Evolutionary conservation across 78 protist species (phyloP).

Genomic region (Dictyostelium firmibasis): DNA sequence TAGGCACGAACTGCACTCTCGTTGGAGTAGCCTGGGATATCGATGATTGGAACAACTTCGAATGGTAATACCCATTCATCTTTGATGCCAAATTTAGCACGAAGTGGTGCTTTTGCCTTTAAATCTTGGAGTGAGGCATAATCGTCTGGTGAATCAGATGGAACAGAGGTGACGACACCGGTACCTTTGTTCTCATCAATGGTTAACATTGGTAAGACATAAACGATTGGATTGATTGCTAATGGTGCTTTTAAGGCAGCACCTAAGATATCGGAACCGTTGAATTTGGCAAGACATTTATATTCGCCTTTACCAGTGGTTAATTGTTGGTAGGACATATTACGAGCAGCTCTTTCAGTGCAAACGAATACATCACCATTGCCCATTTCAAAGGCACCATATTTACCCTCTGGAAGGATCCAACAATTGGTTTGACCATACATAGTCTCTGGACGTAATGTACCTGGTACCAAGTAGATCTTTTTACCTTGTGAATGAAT

Average conservation of each 20-base stretch:
- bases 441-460: constrained; percentile 99
- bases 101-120: constrained; percentile 89
- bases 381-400: constrained; percentile 92
- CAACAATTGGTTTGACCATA: constrained; percentile 99
- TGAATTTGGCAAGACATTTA: constrained; percentile 39
- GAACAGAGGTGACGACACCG: constrained; percentile 98
- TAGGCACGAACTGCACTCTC: constrained; percentile 89
- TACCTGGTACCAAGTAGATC: constrained; percentile 97
- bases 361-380: constrained; percentile 87
- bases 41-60: constrained; percentile 93
- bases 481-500: constrained; percentile 41
- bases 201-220: constrained; percentile 96
- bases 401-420: constrained; percentile 94
- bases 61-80: constrained; percentile 92
- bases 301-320: constrained; percentile 82
- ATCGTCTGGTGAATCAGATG: constrained; percentile 99
- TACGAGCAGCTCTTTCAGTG: constrained; percentile 92
- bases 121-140: constrained; percentile 95
- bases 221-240: constrained; percentile 81
- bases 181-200: constrained; percentile 95
- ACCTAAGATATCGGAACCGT: constrained; percentile 95
- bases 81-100: constrained; percentile 88
- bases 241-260: constrained; percentile 92
- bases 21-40: constrained; percentile 87
- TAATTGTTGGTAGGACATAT: constrained; percentile 93